A percentile compares a stretch with the other conserved stretches of the same genome.
These are phyloP conservation scores for Mallotus repandus DNA, from an alignment of 441 rosid genomes.

Conservation along the genomic window DNA sequence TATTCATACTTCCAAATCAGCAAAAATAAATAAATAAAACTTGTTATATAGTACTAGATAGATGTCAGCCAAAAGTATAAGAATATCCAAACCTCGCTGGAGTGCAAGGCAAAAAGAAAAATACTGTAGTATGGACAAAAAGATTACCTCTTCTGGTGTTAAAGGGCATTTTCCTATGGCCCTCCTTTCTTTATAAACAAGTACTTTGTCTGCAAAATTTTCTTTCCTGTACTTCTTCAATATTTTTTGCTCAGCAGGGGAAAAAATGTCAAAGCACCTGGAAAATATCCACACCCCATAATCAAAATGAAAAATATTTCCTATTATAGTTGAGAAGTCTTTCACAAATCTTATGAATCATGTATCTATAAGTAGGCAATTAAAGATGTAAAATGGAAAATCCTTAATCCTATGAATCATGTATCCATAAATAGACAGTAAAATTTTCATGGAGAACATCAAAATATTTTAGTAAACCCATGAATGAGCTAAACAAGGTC, in stretches of 20 bases:
- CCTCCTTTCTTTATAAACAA: constrained; percentile 74
- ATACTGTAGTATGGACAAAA: background rate
- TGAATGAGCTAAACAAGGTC: too few species aligned
- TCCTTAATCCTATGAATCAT: background rate
- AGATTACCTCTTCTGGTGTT: constrained; percentile 92
- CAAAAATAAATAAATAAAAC: background rate
- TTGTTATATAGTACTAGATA: background rate
- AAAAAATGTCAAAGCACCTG: constrained; percentile 95
- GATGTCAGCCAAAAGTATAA: background rate
- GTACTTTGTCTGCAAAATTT: constrained; percentile 77
- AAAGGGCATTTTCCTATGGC: constrained; percentile 95
- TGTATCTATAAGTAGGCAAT: background rate
- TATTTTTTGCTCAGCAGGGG: constrained; percentile 63
- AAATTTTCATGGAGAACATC: background rate
- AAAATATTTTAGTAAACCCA: background rate
- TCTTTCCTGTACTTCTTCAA: constrained; percentile 75
- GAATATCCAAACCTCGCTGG: background rate
- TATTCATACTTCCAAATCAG: background rate
- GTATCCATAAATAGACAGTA: too few species aligned
- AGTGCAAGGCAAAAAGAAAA: background rate
- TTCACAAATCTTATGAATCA: background rate
- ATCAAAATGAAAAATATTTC: background rate
- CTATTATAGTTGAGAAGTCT: background rate
- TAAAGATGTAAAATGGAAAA: background rate
- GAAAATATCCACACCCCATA: background rate